Conservation (phyloP, 306 rosid genomes). For the Sicyos baderoa region DNA sequence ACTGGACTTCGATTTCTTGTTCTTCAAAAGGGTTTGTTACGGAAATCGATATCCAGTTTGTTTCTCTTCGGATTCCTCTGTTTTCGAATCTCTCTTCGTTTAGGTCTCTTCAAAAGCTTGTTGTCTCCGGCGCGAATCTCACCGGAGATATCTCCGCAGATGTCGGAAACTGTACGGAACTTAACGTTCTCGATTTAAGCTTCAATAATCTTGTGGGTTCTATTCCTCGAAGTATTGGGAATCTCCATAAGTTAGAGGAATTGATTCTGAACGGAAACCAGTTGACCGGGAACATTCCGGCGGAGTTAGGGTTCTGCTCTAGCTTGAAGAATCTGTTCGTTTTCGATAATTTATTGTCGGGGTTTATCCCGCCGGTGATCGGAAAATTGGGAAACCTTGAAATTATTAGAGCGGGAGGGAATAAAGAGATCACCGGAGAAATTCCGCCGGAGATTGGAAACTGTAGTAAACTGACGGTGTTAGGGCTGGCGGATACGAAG, state of each 20-base stretch:
- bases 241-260: conserved; percentile 47
- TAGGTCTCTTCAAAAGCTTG: conserved; percentile 48
- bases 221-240: conserved; percentile 57
- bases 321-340: conserved; percentile 45
- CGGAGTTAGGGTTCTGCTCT: conserved; percentile 45
- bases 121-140: conserved; percentile 56
- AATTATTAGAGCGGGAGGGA: conserved; percentile 67
- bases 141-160: conserved; percentile 50
- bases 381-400: conserved; percentile 50
- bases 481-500: conserved; percentile 74
- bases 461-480: conserved; percentile 47
- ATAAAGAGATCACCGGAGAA: conserved; percentile 51
- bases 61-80: conserved; percentile 52
- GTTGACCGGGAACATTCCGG: conserved; percentile 63
- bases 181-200: conserved; percentile 48
- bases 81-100: conserved; percentile 55
- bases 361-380: conserved; percentile 42
- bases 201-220: conserved; percentile 55
- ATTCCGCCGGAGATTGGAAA: conserved; percentile 58
- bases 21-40: conserved; percentile 47
- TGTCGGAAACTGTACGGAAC: conserved; percentile 43
- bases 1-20: conserved; percentile 60
- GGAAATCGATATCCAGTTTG: conserved; percentile 44
- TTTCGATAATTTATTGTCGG: conserved; percentile 53
- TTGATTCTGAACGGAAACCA: conserved; percentile 61